Conservation (phyloP, 345 rosid genomes). For the Clausena lansium region DNA sequence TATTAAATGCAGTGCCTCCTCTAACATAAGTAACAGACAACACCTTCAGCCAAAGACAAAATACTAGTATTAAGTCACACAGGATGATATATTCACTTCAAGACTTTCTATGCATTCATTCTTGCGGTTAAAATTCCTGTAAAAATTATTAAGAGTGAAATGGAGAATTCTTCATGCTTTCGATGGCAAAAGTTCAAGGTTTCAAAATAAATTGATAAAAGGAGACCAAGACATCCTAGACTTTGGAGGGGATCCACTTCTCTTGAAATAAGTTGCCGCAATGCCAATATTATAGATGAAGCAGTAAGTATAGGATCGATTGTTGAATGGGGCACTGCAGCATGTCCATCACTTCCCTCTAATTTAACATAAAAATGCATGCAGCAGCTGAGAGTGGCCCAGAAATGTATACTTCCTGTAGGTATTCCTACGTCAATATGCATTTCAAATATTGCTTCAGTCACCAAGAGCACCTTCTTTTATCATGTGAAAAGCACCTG, state of each 20-base stretch:
- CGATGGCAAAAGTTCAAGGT: background rate
- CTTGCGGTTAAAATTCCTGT: background rate
- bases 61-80: background rate
- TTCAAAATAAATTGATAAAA: background rate
- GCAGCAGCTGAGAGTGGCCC: constrained; percentile 68
- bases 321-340: constrained; percentile 49
- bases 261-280: constrained; percentile 77
- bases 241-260: constrained; percentile 80
- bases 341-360: constrained; percentile 55
- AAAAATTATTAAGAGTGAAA: background rate
- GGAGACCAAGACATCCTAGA: constrained; percentile 27
- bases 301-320: constrained; percentile 71
- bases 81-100: background rate
- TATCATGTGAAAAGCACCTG: constrained; percentile 82
- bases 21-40: constrained; percentile 66
- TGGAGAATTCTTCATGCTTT: background rate
- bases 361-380: constrained; percentile 55
- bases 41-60: constrained; percentile 48
- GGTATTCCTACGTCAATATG: constrained; percentile 38
- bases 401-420: constrained; percentile 58
- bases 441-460: constrained; percentile 86
- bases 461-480: constrained; percentile 84
- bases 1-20: constrained; percentile 52
- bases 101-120: background rate
- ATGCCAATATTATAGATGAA: constrained; percentile 65